A percentile compares a stretch with the other conserved stretches of the same genome.
These are phyloP conservation scores for Ceratobasidium sp. DNA, from an alignment of 1,284 basidiomycete genomes.

Conservation along the genomic window DNA sequence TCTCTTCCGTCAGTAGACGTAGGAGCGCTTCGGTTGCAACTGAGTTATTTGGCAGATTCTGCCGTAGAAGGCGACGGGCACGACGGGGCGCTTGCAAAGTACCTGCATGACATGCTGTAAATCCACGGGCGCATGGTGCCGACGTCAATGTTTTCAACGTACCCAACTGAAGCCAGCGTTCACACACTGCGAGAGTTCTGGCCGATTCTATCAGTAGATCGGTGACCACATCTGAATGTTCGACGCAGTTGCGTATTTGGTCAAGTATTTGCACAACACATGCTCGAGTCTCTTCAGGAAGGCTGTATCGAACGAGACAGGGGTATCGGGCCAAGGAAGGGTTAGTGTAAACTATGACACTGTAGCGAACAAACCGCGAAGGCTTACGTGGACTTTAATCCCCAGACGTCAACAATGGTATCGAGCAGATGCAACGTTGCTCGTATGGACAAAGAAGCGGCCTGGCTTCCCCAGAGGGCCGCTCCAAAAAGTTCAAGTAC, in stretches of 20 bases:
- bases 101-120: slow-evolving; percentile 4
- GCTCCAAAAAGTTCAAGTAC: slow-evolving; percentile 13
- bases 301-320: slow-evolving; percentile 11
- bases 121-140: neutral
- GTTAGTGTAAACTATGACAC: neutral
- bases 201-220: slow-evolving; percentile 40
- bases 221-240: slow-evolving; percentile 15
- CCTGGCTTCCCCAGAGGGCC: slow-evolving; percentile 13
- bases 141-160: neutral
- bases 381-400: slow-evolving; percentile 27
- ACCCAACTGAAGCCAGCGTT: slow-evolving; percentile 37
- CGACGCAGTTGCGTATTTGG: slow-evolving; percentile 34
- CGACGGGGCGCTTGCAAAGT: slow-evolving; percentile 2
- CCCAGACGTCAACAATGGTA: slow-evolving; percentile 30
- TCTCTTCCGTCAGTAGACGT: slow-evolving; percentile 29
- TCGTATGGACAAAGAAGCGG: slow-evolving; percentile 14
- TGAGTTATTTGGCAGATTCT: slow-evolving; percentile 13
- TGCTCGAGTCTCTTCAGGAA: slow-evolving; percentile 24
- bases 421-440: slow-evolving; percentile 16
- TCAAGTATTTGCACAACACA: slow-evolving; percentile 26
- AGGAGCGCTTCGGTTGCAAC: slow-evolving; percentile 35
- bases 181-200: slow-evolving; percentile 27
- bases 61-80: slow-evolving; percentile 27
- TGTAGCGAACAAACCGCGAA: slow-evolving; percentile 17
- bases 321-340: slow-evolving; percentile 1